phyloP scores from a whole-genome alignment of 192 early-diverging fungal species.

The Rhizoclosmatium sp. region DNA sequence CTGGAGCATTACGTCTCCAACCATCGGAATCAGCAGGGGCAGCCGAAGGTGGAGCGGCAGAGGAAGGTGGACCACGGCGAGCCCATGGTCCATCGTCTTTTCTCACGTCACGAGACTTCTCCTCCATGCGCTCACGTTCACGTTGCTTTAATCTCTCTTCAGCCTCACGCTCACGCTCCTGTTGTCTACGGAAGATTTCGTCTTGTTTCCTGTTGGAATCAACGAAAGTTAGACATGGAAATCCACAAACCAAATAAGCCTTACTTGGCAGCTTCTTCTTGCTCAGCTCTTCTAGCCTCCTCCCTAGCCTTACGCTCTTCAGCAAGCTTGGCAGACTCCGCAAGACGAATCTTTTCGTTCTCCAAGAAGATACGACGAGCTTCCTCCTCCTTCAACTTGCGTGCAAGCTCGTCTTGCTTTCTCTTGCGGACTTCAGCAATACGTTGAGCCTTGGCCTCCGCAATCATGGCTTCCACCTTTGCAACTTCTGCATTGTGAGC shows the following conservation, averaged over 20 bases:
- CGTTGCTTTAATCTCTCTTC: constrained; percentile 36
- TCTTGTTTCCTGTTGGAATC: constrained; percentile 42
- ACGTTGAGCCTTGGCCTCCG: constrained; percentile 75
- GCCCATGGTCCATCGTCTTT: constrained; percentile 14
- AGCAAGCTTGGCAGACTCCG: constrained; percentile 34
- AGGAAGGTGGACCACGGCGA: constrained; percentile 9
- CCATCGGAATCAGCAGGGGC: constrained; percentile 3
- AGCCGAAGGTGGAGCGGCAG: constrained; percentile 15
- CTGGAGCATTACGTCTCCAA: constrained; percentile 6
- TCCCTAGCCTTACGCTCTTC: constrained; percentile 36
- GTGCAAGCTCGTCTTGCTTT: constrained; percentile 58
- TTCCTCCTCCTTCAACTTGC: constrained; percentile 43
- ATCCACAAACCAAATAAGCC: constrained; percentile 17
- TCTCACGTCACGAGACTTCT: constrained; percentile 9
- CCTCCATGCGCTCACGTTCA: constrained; percentile 26
- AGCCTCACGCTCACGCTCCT: constrained; percentile 39
- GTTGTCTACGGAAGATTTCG: constrained; percentile 33
- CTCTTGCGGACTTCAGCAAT: constrained; percentile 66
- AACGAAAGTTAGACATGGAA: background rate
- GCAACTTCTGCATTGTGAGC: constrained; percentile 62
- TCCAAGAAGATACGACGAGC: constrained; percentile 33
- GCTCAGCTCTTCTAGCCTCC: constrained; percentile 42
- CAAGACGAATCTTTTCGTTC: constrained; percentile 41
- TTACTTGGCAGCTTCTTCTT: constrained; percentile 41
- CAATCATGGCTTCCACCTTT: constrained; percentile 69